phyloP scores from a whole-genome alignment of 169 alveolate species.

The Amoebophrya sp. region DNA sequence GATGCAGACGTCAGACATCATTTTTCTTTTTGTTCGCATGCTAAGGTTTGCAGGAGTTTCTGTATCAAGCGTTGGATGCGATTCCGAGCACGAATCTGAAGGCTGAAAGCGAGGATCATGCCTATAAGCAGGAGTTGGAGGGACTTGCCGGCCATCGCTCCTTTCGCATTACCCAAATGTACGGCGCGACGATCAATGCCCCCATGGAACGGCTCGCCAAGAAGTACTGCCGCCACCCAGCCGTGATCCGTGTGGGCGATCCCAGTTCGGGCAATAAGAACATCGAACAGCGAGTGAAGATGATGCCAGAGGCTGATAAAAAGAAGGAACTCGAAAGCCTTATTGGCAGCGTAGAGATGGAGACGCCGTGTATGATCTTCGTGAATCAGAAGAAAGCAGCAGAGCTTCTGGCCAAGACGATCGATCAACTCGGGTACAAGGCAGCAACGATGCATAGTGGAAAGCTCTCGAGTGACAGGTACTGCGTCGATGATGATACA shows the following conservation, averaged over 20 bases:
- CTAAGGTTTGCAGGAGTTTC: constrained; percentile 51
- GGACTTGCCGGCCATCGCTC: constrained; percentile 67
- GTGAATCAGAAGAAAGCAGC: constrained; percentile 85
- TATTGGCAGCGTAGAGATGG: neutral
- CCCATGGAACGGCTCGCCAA: constrained; percentile 76
- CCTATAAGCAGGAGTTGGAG: constrained; percentile 67
- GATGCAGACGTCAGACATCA: neutral
- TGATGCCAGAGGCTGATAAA: constrained; percentile 68
- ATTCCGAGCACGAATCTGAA: constrained; percentile 71
- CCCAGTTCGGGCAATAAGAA: constrained; percentile 81
- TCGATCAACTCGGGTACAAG: constrained; percentile 40
- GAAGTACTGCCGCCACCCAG: constrained; percentile 65
- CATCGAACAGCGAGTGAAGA: constrained; percentile 75
- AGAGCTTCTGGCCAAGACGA: constrained; percentile 66
- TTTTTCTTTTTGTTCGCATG: neutral
- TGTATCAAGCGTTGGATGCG: constrained; percentile 76
- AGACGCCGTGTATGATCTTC: constrained; percentile 82
- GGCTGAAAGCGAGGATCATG: constrained; percentile 66
- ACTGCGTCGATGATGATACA: neutral
- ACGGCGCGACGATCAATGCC: constrained; percentile 87
- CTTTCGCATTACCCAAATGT: constrained; percentile 78
- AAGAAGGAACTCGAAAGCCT: constrained; percentile 57
- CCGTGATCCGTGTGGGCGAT: constrained; percentile 79
- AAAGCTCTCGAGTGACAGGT: constrained; percentile 12
- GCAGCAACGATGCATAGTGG: constrained; percentile 43